These are phyloP conservation scores for Lasiodiplodia theobromae DNA, from an alignment of 2,329 filamentous ascomycete genomes.

Conservation along the genomic window DNA sequence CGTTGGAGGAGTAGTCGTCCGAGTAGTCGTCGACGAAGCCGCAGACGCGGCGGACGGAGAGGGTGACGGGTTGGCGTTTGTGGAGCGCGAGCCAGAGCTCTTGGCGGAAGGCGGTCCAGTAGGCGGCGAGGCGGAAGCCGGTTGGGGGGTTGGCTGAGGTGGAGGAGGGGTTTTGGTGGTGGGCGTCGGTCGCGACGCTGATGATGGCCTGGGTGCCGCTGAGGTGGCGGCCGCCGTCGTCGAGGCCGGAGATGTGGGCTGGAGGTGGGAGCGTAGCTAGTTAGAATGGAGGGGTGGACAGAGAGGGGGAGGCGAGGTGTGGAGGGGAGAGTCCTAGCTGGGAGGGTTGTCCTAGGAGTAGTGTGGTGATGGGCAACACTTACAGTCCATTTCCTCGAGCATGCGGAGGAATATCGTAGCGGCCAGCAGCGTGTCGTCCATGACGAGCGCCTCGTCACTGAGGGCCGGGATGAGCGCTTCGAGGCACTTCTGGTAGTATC, in stretches of 20 bases:
- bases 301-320: background rate
- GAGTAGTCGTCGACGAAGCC: background rate
- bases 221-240: conserved; percentile 46
- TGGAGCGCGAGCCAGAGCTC: conserved; percentile 42
- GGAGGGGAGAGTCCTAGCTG: too few species aligned
- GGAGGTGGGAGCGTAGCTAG: too few species aligned
- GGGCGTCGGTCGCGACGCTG: conserved; percentile 34
- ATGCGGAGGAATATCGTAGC: conserved; percentile 51
- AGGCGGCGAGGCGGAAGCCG: conserved; percentile 45
- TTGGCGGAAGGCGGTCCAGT: conserved; percentile 48
- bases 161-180: conserved; percentile 13
- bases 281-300: background rate
- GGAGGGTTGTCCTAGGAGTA: background rate
- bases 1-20: background rate
- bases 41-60: conserved; percentile 10
- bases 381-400: conserved; percentile 52
- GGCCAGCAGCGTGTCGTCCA: conserved; percentile 50
- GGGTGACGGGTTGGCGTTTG: conserved; percentile 31
- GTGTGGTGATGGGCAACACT: background rate
- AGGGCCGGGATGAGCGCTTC: conserved; percentile 51
- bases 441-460: conserved; percentile 47
- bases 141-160: background rate
- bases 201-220: conserved; percentile 35
- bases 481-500: conserved; percentile 51
- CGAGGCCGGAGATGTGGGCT: conserved; percentile 44